Conservation (phyloP, 495 filamentous ascomycete species). For the Neurospora sp. region DNA sequence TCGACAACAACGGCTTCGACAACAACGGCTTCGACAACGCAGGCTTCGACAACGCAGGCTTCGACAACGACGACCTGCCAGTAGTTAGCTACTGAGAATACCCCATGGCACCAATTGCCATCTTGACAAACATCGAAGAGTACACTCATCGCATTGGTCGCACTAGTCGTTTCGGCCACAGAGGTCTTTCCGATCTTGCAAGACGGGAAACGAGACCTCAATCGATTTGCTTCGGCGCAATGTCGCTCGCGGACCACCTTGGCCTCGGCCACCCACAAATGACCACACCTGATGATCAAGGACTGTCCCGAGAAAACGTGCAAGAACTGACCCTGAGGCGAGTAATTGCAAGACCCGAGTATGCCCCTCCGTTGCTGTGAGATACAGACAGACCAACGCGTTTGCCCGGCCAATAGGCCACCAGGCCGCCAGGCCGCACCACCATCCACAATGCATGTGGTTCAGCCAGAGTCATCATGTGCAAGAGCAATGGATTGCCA, state of each 20-base stretch:
- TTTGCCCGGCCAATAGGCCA: not conserved
- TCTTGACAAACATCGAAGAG: not conserved
- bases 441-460: slow-evolving; percentile 9
- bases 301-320: slow-evolving; percentile 65
- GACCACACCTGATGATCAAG: slow-evolving; percentile 3
- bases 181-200: not conserved
- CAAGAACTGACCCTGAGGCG: slow-evolving; percentile 56
- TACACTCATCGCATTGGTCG: not conserved
- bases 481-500: not conserved
- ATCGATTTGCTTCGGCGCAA: not conserved
- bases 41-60: too few species aligned
- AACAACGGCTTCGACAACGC: not conserved
- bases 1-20: too few species aligned
- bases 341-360: slow-evolving; percentile 48
- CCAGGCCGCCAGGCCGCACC: slow-evolving; percentile 47
- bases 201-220: not conserved
- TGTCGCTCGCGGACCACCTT: not conserved
- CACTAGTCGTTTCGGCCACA: not conserved
- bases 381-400: not conserved
- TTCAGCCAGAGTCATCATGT: not conserved
- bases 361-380: not conserved
- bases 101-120: not conserved
- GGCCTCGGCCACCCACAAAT: not conserved
- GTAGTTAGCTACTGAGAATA: not conserved
- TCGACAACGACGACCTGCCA: not conserved